Base-by-base conservation (phyloP, 805 yeast species). In the Candida xyloterini region DNA sequence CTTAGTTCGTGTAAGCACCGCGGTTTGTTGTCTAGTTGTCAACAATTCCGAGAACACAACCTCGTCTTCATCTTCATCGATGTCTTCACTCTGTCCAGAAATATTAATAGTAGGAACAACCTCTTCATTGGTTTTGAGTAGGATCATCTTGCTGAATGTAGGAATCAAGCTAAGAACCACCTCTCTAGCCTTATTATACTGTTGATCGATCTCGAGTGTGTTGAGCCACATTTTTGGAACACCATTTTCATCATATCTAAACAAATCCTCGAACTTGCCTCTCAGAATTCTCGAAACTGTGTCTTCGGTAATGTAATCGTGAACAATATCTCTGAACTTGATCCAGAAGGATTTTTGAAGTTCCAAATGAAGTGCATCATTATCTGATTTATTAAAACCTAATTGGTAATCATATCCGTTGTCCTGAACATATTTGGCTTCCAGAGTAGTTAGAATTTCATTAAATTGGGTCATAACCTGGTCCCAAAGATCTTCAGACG, bases 151-250 rank as follows among this genome's bases (percentile, higher is more conserved):
- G 0, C 84, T 70, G 43, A 78, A 71, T 10, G 79, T 54, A 3
- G 91, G 87, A 15, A 89, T 62, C 0, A 80, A 59, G 9, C 63
- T 59, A 42, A 81, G 55, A 0, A 96, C 79, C 25, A 65, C 55
- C 2, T 71, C 68, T 48, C 77, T 79, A 2, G 97, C 82, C 13
- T 66, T 62, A 27, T 70, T 68, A 54, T 78, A 91, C 13, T 74
- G 73, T 2, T 60, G 60, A 41, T 89, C 95, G 42, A 93, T 75
- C 51, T 90, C 95, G 29, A 69, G 70, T 22, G 81, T 74, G 39
- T 78, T 80, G 48, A 76, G 79, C 85, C 95, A 91, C 23, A 90
- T 68, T 27, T 79, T 73, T 10, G 99, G 99, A 21, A 87, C 62
- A 3, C 90, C 95, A 44, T 81, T 74, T 25, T 74, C 80, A 59